Evolutionary conservation across 1,139 yeast species (phyloP).

Genomic region (Arxiozyma bovina): DNA sequence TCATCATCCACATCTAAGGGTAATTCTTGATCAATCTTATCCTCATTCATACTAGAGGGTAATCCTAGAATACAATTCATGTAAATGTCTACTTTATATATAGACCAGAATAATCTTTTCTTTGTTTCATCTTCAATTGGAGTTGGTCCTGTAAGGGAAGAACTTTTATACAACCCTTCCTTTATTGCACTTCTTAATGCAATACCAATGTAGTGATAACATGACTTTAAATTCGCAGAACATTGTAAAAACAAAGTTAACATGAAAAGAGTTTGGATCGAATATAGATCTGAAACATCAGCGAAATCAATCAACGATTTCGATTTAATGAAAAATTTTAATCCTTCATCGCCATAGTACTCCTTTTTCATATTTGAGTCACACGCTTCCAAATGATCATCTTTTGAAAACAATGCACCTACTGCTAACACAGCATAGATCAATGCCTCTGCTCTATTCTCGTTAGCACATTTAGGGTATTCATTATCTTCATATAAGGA

Average conservation of each 20-base stretch:
- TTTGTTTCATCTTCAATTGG: slow-evolving; percentile 77
- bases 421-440: slow-evolving; percentile 64
- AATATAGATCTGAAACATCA: slow-evolving; percentile 51
- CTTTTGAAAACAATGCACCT: slow-evolving; percentile 58
- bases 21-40: slow-evolving; percentile 75
- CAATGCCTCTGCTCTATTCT: slow-evolving; percentile 68
- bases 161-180: slow-evolving; percentile 73
- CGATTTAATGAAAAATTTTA: slow-evolving; percentile 75
- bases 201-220: slow-evolving; percentile 83
- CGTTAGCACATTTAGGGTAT: slow-evolving; percentile 55
- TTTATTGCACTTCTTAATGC: slow-evolving; percentile 75
- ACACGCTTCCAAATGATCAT: slow-evolving; percentile 36
- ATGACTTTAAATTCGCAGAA: slow-evolving; percentile 76
- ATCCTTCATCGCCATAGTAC: slow-evolving; percentile 65
- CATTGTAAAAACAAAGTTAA: slow-evolving; percentile 74
- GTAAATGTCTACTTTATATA: slow-evolving; percentile 82
- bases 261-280: slow-evolving; percentile 64
- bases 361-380: slow-evolving; percentile 38
- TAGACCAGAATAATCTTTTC: slow-evolving; percentile 79
- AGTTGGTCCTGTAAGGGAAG: slow-evolving; percentile 29
- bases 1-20: slow-evolving; percentile 74
- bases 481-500: slow-evolving; percentile 52
- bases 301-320: slow-evolving; percentile 64
- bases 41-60: slow-evolving; percentile 51
- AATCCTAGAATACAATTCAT: slow-evolving; percentile 79